Evolutionary conservation across 139 green algal genomes (phyloP).

Genomic region (Ettlia oleoabundans): DNA sequence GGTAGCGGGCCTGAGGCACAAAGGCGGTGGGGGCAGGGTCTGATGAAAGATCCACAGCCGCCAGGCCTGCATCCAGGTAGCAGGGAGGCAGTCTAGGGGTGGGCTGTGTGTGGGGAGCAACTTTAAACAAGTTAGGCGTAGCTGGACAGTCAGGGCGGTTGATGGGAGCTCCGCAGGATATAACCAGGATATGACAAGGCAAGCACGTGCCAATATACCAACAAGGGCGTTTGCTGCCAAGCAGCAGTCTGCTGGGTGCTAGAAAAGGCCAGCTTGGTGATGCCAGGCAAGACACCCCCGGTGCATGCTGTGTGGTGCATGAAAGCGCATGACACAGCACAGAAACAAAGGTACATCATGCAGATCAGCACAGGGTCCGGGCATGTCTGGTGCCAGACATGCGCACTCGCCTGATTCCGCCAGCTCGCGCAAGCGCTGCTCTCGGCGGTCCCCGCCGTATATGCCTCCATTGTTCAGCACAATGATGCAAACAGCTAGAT

Average conservation of each 20-base stretch:
- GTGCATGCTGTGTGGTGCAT: too few species aligned
- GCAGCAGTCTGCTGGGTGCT: too few species aligned
- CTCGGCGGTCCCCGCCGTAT: slow-evolving; percentile 80
- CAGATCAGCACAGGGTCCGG: background rate
- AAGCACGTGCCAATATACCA: too few species aligned
- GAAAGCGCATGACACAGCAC: too few species aligned
- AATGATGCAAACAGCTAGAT: slow-evolving; percentile 76
- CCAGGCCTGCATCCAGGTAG: slow-evolving; percentile 26
- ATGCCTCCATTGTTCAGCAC: slow-evolving; percentile 88
- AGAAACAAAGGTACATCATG: background rate
- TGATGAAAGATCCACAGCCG: slow-evolving; percentile 35
- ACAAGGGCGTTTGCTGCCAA: too few species aligned
- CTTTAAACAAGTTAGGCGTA: too few species aligned
- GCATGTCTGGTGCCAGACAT: background rate
- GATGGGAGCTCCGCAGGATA: too few species aligned
- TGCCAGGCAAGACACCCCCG: too few species aligned
- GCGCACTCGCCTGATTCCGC: slow-evolving; percentile 30
- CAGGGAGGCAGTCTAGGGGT: too few species aligned
- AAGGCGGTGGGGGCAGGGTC: slow-evolving; percentile 83
- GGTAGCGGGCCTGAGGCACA: slow-evolving; percentile 64
- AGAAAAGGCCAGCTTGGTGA: too few species aligned
- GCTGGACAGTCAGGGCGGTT: too few species aligned
- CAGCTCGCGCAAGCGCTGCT: slow-evolving; percentile 35
- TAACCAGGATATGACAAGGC: background rate
- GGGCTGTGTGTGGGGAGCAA: too few species aligned